Evolutionary conservation across 75 land plant species (phyloP).

Genomic region (Cunninghamia lanceolata): DNA sequence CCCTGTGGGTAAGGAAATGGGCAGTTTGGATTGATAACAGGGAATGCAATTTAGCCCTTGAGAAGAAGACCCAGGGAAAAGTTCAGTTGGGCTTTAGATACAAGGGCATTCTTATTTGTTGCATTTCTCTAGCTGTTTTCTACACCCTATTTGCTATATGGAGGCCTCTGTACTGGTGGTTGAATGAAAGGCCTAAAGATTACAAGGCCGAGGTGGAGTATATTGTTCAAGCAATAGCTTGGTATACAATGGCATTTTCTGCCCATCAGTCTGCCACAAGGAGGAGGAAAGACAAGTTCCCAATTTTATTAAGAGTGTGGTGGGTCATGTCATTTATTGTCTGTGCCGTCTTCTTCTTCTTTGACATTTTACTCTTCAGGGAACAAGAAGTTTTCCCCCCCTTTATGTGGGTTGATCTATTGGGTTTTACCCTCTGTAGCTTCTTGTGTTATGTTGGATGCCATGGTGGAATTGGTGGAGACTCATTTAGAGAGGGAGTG

Average conservation of each 20-base stretch:
- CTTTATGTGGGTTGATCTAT: background rate
- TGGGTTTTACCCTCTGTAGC: background rate
- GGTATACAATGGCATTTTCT: background rate
- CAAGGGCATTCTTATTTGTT: background rate
- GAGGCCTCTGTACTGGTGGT: constrained; percentile 2
- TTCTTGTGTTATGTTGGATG: constrained; percentile 7
- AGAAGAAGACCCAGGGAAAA: background rate
- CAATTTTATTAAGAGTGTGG: constrained; percentile 5
- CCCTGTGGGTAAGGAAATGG: background rate
- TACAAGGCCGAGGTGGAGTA: background rate
- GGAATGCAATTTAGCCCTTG: too few relatives aligned
- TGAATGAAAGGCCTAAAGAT: background rate
- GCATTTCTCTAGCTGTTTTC: constrained; percentile 1
- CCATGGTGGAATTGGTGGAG: background rate
- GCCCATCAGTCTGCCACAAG: background rate
- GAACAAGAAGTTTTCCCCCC: background rate
- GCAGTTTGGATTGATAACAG: background rate
- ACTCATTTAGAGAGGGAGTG: background rate
- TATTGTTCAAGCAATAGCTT: constrained; percentile 10
- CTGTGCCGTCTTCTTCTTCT: background rate
- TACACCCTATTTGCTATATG: background rate
- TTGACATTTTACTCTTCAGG: background rate
- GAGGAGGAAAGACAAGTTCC: background rate
- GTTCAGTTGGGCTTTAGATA: background rate
- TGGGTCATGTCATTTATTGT: constrained; percentile 4